These are phyloP conservation scores for Lentinus brumalis DNA, from an alignment of 768 basidiomycete species.

Conservation along the genomic window DNA sequence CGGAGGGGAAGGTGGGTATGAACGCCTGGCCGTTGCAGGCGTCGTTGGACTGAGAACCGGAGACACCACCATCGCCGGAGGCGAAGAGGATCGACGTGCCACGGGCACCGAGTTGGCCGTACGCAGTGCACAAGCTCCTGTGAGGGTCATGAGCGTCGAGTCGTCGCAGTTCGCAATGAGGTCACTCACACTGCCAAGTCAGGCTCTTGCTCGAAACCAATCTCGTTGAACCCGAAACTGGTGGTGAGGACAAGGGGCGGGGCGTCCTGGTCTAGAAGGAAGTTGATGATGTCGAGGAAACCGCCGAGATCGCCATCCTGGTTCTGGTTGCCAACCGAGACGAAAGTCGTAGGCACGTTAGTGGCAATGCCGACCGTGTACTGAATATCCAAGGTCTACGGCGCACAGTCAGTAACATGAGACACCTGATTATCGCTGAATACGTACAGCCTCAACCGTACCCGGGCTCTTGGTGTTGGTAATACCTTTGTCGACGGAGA, in stretches of 20 bases:
- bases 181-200: constrained; percentile 24
- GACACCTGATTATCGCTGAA: not conserved
- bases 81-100: constrained; percentile 35
- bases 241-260: constrained; percentile 33
- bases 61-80: constrained; percentile 36
- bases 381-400: constrained; percentile 28
- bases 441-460: constrained; percentile 60
- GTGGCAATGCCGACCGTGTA: constrained; percentile 32
- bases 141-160: not conserved
- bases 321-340: constrained; percentile 24
- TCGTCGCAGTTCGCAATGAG: not conserved
- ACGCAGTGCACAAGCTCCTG: constrained; percentile 31
- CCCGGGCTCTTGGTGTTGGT: constrained; percentile 51
- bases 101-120: constrained; percentile 31
- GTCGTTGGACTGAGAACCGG: constrained; percentile 22
- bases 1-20: constrained; percentile 33
- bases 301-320: constrained; percentile 23
- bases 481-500: constrained; percentile 31
- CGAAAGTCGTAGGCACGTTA: constrained; percentile 30
- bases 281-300: constrained; percentile 31
- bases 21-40: constrained; percentile 30
- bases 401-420: not conserved
- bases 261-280: constrained; percentile 21
- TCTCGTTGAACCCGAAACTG: constrained; percentile 31
- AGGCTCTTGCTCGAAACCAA: constrained; percentile 15